Evolutionary conservation across 1,139 yeast species (phyloP), one percentile per base, ranked within the genome.

Genomic region (Keqinozyma sinolaborantium): DNA sequence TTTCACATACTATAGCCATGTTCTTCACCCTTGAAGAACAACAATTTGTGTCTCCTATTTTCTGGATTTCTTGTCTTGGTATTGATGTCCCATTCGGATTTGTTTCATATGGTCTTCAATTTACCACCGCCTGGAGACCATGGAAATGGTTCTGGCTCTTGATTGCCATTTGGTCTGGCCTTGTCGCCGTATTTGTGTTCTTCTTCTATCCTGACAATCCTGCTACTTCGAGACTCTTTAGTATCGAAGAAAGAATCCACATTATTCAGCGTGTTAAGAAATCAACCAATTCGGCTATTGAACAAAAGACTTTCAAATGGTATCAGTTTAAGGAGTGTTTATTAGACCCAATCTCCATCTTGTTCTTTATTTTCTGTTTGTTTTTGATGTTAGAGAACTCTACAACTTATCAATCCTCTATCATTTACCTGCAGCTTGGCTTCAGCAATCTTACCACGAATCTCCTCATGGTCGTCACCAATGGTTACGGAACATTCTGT

Each of bases 381-480:
- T 48, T 65, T 18, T 61, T 58, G 40, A 65, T 60, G 50, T 47
- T 70, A 35, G 70, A 73, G 4, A 70, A 70, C 37, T 67, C 66
- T 42, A 51, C 67, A 34, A 54, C 69, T 4, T 70, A 64, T 35
- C 73, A 69, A 41, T 70, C 65, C 36, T 64, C 63, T 30, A 38
- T 70, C 24, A 47, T 70, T 25, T 70, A 58, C 38, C 56, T 52
- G 14, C 56, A 36, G 26, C 24, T 34, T 30, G 61, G 49, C 7
- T 48, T 70, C 16, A 45, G 56, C 14, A 64, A 58, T 41, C 51
- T 72, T 33, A 64, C 63, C 32, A 62, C 78, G 1, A 71, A 77
- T 1, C 50, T 74, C 24, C 76, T 74, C 3, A 60, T 76, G 3
- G 76, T 70, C 24, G 77, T 74, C 1, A 56, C 66, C 25, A 65